Percentiles rank a stretch among this genome's conserved stretches.
Conservation (phyloP, 352 stramenopile species). For the Pythium coloratum region DNA sequence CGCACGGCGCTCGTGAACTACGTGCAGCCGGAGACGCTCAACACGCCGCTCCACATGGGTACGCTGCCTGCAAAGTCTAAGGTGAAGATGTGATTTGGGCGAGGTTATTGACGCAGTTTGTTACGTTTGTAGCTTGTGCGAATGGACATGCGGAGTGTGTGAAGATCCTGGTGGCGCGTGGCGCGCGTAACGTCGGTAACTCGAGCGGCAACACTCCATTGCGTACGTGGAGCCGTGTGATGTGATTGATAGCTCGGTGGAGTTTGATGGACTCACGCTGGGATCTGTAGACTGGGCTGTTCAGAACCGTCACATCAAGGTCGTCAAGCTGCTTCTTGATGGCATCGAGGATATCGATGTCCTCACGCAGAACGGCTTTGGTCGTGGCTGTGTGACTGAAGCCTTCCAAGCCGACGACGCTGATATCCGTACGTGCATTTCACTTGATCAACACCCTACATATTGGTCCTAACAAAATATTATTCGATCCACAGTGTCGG, state of each 20-base stretch:
- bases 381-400: conserved; percentile 77
- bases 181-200: conserved; percentile 64
- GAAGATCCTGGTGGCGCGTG: conserved; percentile 53
- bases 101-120: background rate
- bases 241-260: background rate
- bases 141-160: conserved; percentile 75
- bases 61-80: background rate
- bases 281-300: conserved; percentile 76
- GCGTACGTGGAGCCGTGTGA: conserved; percentile 40
- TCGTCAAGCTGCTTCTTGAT: conserved; percentile 75
- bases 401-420: conserved; percentile 84
- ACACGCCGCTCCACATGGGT: conserved; percentile 88
- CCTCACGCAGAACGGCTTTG: conserved; percentile 80
- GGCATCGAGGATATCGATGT: conserved; percentile 75
- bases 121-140: conserved; percentile 53
- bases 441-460: background rate
- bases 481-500: conserved; percentile 43
- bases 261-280: background rate
- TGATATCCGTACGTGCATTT: conserved; percentile 63
- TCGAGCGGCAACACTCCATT: conserved; percentile 74
- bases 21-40: conserved; percentile 68
- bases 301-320: conserved; percentile 83
- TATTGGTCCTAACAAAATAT: background rate
- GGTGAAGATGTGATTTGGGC: background rate
- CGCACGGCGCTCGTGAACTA: conserved; percentile 62